Base-by-base conservation (phyloP, 208 protist species). In the Plasmodiophora brassicae region DNA sequence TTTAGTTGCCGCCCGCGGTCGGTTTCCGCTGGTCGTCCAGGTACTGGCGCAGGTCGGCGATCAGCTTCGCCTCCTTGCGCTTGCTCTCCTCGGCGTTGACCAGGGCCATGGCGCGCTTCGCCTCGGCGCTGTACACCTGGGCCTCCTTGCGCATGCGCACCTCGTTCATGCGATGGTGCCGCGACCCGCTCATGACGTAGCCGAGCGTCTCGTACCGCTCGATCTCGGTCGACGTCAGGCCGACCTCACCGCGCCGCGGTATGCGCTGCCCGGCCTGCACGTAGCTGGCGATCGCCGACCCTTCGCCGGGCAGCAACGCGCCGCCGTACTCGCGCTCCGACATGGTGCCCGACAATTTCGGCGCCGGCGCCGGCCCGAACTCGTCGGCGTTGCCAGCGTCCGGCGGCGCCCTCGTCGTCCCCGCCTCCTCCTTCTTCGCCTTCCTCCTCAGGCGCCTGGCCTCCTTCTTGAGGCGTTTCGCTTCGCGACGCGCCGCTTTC, bases 161-260 rank as follows among this genome's bases (percentile, higher is more conserved):
- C 22, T 94, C 95, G 78, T 96, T 97, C 95, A 97, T 97, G 28
- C 93, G 83, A 53, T 83, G 72, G 87, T 96, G 93, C 65, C 95
- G 50, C 22, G 87, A 92, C 41, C 95, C 95, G 85, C 86, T 92
- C 95, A 97, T 97, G 43, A 97, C 95, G 85, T 92, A 97, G 71
- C 95, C 95, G 0, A 90, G 78, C 0, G 53, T 43, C 85, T 96
- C 95, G 88, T 91, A 96, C 0, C 65, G 0, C 36, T 78, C 46
- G 86, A 96, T 96, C 87, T 96, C 88, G 0, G 95, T 91, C 38
- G 86, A 91, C 0, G 71, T 88, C 1, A 96, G 45, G 46, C 95
- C 95, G 28, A 96, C 92, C 85, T 97, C 95, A 89, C 95, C 95
- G 91, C 95, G 93, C 32, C 95, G 89, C 39, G 95, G 95, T 44